Conservation (phyloP, 306 rosid species). For the Rosa persica region DNA sequence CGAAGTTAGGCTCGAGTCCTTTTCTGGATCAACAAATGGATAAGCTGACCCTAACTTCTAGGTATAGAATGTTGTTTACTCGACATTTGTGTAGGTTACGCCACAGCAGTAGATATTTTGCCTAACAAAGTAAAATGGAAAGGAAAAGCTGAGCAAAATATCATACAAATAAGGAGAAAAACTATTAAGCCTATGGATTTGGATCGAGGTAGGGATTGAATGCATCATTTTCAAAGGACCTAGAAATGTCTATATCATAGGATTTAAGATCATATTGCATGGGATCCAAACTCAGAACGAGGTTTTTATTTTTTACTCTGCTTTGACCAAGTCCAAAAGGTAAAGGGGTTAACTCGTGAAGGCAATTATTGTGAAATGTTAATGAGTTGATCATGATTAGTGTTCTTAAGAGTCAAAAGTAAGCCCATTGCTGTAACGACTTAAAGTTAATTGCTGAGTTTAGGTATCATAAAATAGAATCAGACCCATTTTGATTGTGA, state of each 20-base stretch:
- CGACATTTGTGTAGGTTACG: not conserved
- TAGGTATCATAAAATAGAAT: not conserved
- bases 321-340: constrained; percentile 3
- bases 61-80: not conserved
- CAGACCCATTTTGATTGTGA: not conserved
- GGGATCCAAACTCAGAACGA: not conserved
- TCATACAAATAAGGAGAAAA: not conserved
- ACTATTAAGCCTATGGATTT: not conserved
- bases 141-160: not conserved
- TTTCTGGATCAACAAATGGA: constrained; percentile 3
- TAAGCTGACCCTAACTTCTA: not conserved
- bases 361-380: not conserved
- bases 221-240: not conserved
- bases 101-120: not conserved
- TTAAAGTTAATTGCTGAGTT: constrained; percentile 2
- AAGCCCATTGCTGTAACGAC: no score
- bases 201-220: not conserved
- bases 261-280: not conserved
- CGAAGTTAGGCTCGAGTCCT: constrained; percentile 22
- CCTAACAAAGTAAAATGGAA: not conserved
- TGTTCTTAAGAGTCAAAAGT: constrained; percentile 13
- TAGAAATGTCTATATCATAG: not conserved
- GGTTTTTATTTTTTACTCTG: not conserved
- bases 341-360: not conserved
- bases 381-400: constrained; percentile 6